phyloP scores from a whole-genome alignment of 768 basidiomycete genomes.

The Calocybe cyanea region DNA sequence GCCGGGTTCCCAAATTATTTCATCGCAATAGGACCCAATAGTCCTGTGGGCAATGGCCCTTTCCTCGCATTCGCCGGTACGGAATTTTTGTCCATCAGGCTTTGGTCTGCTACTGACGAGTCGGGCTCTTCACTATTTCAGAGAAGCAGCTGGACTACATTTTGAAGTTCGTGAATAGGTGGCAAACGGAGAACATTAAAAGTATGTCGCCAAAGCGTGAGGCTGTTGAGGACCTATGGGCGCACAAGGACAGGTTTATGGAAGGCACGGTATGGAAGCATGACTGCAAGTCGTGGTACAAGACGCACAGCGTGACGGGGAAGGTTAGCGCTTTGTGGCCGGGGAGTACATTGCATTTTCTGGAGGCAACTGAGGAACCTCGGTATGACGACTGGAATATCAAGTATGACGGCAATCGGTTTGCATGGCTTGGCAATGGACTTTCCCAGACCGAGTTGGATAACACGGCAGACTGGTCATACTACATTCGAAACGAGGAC shows the following conservation, averaged over 20 bases:
- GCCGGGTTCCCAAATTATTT: slow-evolving; percentile 33
- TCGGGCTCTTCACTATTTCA: slow-evolving; percentile 8
- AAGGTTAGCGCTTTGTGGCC: slow-evolving; percentile 31
- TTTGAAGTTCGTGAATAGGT: slow-evolving; percentile 29
- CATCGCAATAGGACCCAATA: slow-evolving; percentile 28
- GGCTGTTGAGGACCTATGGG: slow-evolving; percentile 30
- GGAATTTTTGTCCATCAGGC: too few species aligned
- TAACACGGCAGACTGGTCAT: slow-evolving; percentile 27
- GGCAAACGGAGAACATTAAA: slow-evolving; percentile 33
- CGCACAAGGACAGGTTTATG: slow-evolving; percentile 30
- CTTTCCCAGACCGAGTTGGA: slow-evolving; percentile 30
- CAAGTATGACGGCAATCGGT: slow-evolving; percentile 29
- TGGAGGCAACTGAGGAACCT: slow-evolving; percentile 27
- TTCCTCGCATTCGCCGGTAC: slow-evolving; percentile 20
- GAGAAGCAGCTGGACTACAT: slow-evolving; percentile 32
- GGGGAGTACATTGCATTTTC: slow-evolving; percentile 33
- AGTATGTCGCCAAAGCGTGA: slow-evolving; percentile 31
- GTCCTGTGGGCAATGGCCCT: slow-evolving; percentile 31
- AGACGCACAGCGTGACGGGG: slow-evolving; percentile 21
- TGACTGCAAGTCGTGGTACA: slow-evolving; percentile 33
- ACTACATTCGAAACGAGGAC: slow-evolving; percentile 22
- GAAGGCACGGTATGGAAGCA: slow-evolving; percentile 28
- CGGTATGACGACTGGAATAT: slow-evolving; percentile 35
- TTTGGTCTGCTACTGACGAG: too few species aligned
- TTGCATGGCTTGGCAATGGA: slow-evolving; percentile 31